Percentiles rank a stretch among this genome's conserved stretches.
Evolutionary conservation across 768 basidiomycete species (phyloP).

Genomic region (Auricularia sp.): DNA sequence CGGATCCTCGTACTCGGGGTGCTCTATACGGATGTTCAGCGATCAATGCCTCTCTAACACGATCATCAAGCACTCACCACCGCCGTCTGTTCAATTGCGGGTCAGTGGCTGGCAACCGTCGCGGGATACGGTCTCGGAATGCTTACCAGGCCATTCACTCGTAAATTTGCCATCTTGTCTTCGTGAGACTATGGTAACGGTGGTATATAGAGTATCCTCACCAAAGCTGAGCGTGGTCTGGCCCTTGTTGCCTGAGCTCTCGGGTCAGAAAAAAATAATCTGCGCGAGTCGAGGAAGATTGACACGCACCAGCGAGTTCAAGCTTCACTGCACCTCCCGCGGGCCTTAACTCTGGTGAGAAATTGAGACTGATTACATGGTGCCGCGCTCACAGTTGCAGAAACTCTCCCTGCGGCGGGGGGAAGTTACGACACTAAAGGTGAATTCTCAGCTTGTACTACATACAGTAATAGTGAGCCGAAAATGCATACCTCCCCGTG

Average conservation of each 20-base stretch:
- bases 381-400: not conserved
- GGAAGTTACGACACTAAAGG: not conserved
- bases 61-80: not conserved
- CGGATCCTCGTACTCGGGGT: not conserved
- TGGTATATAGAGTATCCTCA: not conserved
- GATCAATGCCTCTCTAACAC: not conserved
- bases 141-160: not conserved
- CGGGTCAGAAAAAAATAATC: not conserved
- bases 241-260: not conserved
- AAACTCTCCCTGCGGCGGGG: not conserved
- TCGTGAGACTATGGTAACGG: not conserved
- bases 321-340: not conserved
- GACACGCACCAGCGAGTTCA: not conserved
- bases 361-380: not conserved
- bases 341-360: not conserved
- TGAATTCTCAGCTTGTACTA: not conserved
- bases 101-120: not conserved
- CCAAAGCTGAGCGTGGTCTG: not conserved
- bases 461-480: not conserved
- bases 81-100: not conserved
- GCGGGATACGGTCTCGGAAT: not conserved
- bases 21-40: not conserved
- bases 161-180: not conserved
- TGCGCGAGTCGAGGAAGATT: not conserved
- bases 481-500: not conserved